Conservation (phyloP, 108 stramenopile genomes). For the Skeletonema costatum region DNA sequence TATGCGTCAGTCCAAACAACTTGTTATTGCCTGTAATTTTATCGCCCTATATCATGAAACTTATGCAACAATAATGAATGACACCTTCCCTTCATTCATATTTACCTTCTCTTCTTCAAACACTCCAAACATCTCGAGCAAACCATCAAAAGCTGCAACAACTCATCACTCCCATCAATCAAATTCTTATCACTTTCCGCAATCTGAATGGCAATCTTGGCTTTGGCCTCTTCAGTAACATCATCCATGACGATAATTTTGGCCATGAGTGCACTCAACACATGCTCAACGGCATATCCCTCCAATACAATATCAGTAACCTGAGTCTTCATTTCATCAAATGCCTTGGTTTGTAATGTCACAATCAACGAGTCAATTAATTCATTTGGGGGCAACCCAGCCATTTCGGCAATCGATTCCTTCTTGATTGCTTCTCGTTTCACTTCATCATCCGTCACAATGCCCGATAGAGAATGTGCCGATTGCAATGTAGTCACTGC, state of each 20-base stretch:
- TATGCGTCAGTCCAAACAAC: no score
- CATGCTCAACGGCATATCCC: slow-evolving; percentile 86
- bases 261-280: slow-evolving; percentile 67
- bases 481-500: slow-evolving; percentile 97
- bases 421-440: slow-evolving; percentile 51
- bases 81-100: neutral
- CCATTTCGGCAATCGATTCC: slow-evolving; percentile 73
- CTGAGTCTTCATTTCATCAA: slow-evolving; percentile 69
- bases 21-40: neutral
- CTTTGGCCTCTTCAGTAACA: slow-evolving; percentile 83
- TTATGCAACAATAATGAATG: neutral
- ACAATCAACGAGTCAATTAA: slow-evolving; percentile 63
- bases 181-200: slow-evolving; percentile 93
- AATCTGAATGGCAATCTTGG: slow-evolving; percentile 82
- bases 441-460: slow-evolving; percentile 16
- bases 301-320: slow-evolving; percentile 77
- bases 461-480: slow-evolving; percentile 78
- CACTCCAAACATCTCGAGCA: slow-evolving; percentile 75
- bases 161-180: slow-evolving; percentile 95
- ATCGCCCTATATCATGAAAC: neutral
- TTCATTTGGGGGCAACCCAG: slow-evolving; percentile 68
- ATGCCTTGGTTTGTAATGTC: slow-evolving; percentile 44
- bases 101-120: slow-evolving; percentile 35
- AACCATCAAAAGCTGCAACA: slow-evolving; percentile 93
- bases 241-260: slow-evolving; percentile 52